A percentile compares a stretch with the other conserved stretches of the same genome.
These are phyloP conservation scores for Pseudogymnoascus sp. DNA, from an alignment of 2,329 filamentous ascomycete species.

Conservation along the genomic window DNA sequence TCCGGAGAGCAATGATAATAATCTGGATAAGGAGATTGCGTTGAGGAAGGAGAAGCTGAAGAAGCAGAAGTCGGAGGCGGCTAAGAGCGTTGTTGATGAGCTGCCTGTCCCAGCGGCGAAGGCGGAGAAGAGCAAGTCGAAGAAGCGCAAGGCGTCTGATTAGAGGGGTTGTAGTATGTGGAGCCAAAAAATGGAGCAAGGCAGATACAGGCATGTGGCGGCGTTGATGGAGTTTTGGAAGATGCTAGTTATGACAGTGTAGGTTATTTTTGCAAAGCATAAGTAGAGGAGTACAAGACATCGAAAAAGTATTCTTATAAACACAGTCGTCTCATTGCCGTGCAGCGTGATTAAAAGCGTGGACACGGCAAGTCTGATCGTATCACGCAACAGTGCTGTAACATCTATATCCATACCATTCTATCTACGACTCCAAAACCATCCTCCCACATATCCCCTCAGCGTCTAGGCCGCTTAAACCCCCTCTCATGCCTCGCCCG, in stretches of 20 bases:
- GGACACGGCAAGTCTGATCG: background rate
- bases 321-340: background rate
- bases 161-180: background rate
- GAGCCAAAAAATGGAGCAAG: background rate
- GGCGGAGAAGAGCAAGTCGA: constrained; percentile 21
- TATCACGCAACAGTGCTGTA: background rate
- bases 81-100: constrained; percentile 20
- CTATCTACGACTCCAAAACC: background rate
- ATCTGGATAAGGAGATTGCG: constrained; percentile 30
- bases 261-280: background rate
- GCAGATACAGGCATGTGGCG: background rate
- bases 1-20: constrained; percentile 29
- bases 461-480: background rate
- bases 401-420: background rate
- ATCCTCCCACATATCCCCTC: background rate
- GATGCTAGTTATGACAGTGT: constrained; percentile 1
- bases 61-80: constrained; percentile 31
- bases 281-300: background rate
- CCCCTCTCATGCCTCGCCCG: background rate
- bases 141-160: constrained; percentile 22
- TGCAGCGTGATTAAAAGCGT: background rate
- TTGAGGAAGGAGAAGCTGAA: constrained; percentile 30
- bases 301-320: background rate
- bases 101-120: constrained; percentile 21
- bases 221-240: constrained; percentile 2